Base-by-base conservation (phyloP, 1,284 basidiomycete genomes). In the Sporisorium iseilematis-ciliati region DNA sequence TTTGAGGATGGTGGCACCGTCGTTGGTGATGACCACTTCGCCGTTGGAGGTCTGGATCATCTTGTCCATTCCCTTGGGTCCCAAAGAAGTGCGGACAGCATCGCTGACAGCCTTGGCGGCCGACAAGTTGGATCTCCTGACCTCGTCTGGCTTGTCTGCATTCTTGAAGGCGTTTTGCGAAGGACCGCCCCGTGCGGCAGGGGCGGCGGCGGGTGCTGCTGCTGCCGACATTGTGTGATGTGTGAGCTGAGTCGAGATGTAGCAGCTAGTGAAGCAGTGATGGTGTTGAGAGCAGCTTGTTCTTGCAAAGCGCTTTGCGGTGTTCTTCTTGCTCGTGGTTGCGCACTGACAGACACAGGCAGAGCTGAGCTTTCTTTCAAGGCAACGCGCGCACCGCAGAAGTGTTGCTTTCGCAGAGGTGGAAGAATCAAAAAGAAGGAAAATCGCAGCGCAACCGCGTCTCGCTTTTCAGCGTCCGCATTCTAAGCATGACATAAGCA, bases 11-110 rank as follows among this genome's bases (percentile, higher is more conserved):
- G 97, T 99, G 12, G 97, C 97, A 49, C 97, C 97, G 87, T 99
- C 97, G 86, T 99, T 99, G 20, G 97, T 99, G 81, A 99, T 94
- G 80, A 99, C 92, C 5, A 97, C 94, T 85, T 99, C 95, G 78
- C 96, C 96, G 85, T 93, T 94, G 6, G 93, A 88, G 6, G 96
- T 99, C 90, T 97, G 95, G 85, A 99, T 99, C 95, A 97, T 97
- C 88, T 97, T 98, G 88, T 99, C 97, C 97, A 99, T 99, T 78
- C 97, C 97, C 87, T 93, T 92, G 50, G 97, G 97, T 20, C 97
- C 97, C 75, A 99, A 87, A 56, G 95, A 97, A 55, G 97, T 99
- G 82, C 97, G 89, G 40, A 99, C 94, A 57, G 95, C 96, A 88
- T 98, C 96, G 81, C 94, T 95, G 82, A 99, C 97, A 38, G 97